Evolutionary conservation across 179 eudicot species (phyloP).

Genomic region (Carnegiea gigantea): DNA sequence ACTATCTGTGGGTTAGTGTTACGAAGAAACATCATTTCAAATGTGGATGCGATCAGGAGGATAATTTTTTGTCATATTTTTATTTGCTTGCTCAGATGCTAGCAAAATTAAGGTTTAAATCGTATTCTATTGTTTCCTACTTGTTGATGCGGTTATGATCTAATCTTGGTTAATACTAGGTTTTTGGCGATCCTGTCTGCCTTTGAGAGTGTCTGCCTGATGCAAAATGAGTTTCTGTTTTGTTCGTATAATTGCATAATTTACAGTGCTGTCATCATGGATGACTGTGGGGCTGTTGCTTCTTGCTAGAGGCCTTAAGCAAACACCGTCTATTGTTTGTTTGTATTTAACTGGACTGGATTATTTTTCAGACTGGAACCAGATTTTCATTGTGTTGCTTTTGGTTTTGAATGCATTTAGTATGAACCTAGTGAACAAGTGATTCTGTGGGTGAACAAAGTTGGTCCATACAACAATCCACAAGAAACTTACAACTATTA

Average conservation of each 20-base stretch:
- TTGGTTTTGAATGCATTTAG: constrained; percentile 39
- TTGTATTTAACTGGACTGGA: neutral
- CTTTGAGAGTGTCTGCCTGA: neutral
- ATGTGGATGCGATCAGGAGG: neutral
- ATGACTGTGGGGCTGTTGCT: too few relatives aligned
- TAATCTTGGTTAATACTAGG: neutral
- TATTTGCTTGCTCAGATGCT: neutral
- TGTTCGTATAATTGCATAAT: too few relatives aligned
- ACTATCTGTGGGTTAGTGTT: neutral
- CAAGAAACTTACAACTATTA: constrained; percentile 95
- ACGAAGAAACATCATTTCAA: neutral
- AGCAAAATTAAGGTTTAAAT: neutral
- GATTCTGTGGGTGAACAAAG: constrained; percentile 94
- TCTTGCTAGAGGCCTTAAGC: too few relatives aligned
- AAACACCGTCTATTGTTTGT: neutral
- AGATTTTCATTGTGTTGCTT: neutral
- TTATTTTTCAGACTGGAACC: neutral
- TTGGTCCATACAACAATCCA: constrained; percentile 94
- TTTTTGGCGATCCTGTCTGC: too few relatives aligned
- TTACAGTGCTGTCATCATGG: too few relatives aligned
- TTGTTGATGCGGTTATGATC: neutral
- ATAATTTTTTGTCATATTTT: neutral
- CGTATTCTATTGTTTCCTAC: neutral
- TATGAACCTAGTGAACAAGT: constrained; percentile 65
- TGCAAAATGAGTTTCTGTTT: neutral